Evolutionary conservation across 1,284 basidiomycete species (phyloP), one percentile per base, ranked within the genome.

Genomic region (Ustilago nuda): DNA sequence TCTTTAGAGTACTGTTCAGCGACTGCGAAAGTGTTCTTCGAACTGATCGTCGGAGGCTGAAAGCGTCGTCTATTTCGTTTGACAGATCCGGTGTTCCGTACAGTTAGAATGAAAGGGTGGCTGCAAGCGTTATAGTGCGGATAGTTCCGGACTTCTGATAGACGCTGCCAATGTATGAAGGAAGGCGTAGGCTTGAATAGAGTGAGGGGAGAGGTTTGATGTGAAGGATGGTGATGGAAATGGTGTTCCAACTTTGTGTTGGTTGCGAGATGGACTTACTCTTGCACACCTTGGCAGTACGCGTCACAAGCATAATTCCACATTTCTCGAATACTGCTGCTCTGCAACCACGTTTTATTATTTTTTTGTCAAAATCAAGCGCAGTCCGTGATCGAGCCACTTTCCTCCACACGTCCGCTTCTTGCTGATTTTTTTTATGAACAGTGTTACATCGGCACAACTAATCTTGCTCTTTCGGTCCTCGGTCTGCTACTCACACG

Each of bases 241-340:
- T 48, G 32, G 19, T 60, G 41, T 54, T 23, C 23, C 33, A 37
- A 36, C 11, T 12, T 2, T 27, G 11, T 41, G 7, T 6, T 15
- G 17, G 33, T 37, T 50, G 59, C 51, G 8, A 35, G 27, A 55
- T 54, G 53, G n/a, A 46, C 48, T 36, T 33, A 33, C n/a, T 13
- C 3, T 7, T 8, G 17, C 5, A 35, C 51, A 33, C 51, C 9
- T 33, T 13, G 30, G 8, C 33, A 35, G 58, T 65, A 72, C 70
- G 70, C 70, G 70, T 72, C 69, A 72, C 51, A 36, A 46, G 61
- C 67, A 35, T 7, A 41, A 23, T 46, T 39, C 56, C 37, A 55
- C 23, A 27, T 33, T 5, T 19, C 13, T 39, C 41, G 45, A 32
- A 56, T 19, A 63, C 61, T 72, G 70, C 70, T 41, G 52, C 19